A percentile compares a stretch with the other conserved stretches of the same genome.
Evolutionary conservation across 139 green algal genomes (phyloP).

Genomic region (Chlamydomonas schloesseri): DNA sequence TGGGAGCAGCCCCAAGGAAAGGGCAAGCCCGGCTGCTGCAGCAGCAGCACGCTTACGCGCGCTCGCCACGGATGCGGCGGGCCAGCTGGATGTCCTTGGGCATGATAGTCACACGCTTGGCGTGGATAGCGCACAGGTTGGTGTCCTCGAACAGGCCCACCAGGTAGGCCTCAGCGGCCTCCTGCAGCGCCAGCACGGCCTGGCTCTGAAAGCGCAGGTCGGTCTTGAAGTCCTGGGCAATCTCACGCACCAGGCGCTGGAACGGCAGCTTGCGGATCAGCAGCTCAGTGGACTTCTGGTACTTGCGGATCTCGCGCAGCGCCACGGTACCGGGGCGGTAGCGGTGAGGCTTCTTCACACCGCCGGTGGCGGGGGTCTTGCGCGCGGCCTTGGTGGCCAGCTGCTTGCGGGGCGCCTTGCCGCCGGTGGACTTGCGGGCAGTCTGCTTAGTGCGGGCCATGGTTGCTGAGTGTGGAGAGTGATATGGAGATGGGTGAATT

Average conservation of each 20-base stretch:
- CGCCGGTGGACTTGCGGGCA: constrained; percentile 94
- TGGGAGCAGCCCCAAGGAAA: too few relatives aligned
- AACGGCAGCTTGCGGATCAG: constrained; percentile 98
- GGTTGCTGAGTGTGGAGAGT: too few relatives aligned
- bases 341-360: constrained; percentile 93
- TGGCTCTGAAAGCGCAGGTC: constrained; percentile 97
- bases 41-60: too few relatives aligned
- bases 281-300: constrained; percentile 95
- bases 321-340: constrained; percentile 94
- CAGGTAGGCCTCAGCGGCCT: constrained; percentile 97
- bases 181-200: constrained; percentile 95
- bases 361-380: constrained; percentile 90
- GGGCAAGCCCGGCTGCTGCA: too few relatives aligned
- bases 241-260: constrained; percentile 96
- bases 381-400: constrained; percentile 93
- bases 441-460: constrained; percentile 99
- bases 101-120: constrained; percentile 95
- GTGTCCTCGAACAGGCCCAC: constrained; percentile 98
- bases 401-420: constrained; percentile 96
- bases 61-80: constrained; percentile 56
- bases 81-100: constrained; percentile 97
- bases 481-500: too few relatives aligned
- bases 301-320: constrained; percentile 94
- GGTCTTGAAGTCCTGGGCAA: constrained; percentile 98
- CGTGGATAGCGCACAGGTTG: constrained; percentile 90